Evolutionary conservation across 116 monocot genomes (phyloP).

Genomic region (Zostera marina): DNA sequence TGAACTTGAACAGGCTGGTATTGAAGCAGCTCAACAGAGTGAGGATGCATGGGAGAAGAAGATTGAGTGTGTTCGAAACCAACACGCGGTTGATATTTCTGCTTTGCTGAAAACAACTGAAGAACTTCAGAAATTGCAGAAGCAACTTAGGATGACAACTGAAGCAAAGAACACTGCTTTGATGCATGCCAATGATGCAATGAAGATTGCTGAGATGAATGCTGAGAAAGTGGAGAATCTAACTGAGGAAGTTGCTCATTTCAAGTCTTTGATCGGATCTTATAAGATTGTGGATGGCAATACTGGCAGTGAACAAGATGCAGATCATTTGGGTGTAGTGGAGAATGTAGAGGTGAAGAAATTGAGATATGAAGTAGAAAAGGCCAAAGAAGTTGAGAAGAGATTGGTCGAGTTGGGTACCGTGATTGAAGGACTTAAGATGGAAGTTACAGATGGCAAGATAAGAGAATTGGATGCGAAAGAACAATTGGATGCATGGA

Average conservation of each 20-base stretch:
- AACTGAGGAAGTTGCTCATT: conserved; percentile 23
- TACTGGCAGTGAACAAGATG: conserved; percentile 8
- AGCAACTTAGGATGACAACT: conserved; percentile 37
- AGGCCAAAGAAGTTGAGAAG: conserved; percentile 27
- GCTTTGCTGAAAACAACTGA: conserved; percentile 29
- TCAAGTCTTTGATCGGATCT: conserved; percentile 35
- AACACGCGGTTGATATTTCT: conserved; percentile 45
- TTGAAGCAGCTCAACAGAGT: conserved; percentile 45
- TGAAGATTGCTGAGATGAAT: conserved; percentile 44
- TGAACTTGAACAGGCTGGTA: conserved; percentile 58
- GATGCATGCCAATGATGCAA: conserved; percentile 48
- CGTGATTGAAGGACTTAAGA: conserved; percentile 25
- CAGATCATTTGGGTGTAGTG: conserved; percentile 24
- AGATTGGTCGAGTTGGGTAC: conserved; percentile 37
- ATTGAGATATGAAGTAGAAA: conserved; percentile 34
- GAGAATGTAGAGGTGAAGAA: conserved; percentile 23
- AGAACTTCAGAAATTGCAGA: conserved; percentile 44
- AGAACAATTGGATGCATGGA: conserved; percentile 37
- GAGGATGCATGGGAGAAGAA: conserved; percentile 49
- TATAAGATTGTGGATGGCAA: conserved; percentile 29
- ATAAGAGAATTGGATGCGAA: conserved; percentile 26
- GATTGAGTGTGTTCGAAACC: conserved; percentile 25
- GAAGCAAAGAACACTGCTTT: conserved; percentile 50
- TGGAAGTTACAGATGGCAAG: conserved; percentile 29
- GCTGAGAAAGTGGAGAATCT: conserved; percentile 42